Evolutionary conservation across 2,329 filamentous ascomycete genomes (phyloP).

Genomic region (Cadophora gregata): DNA sequence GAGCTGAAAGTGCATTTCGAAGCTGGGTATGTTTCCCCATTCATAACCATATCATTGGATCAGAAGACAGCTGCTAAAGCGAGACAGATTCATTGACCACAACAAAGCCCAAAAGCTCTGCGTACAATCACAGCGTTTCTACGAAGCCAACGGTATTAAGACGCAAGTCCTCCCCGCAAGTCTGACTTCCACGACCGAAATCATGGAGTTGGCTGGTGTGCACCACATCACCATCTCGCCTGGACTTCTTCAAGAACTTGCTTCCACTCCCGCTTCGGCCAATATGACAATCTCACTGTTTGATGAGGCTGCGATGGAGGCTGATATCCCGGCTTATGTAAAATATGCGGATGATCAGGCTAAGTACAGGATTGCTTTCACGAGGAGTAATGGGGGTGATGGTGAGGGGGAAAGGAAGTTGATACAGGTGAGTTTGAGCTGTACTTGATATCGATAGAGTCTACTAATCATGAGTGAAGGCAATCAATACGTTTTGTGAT

Average conservation of each 20-base stretch:
- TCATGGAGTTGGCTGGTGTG: constrained; percentile 62
- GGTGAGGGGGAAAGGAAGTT: constrained; percentile 60
- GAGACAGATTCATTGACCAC: constrained; percentile 53
- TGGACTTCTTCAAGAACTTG: constrained; percentile 48
- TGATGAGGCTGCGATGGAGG: constrained; percentile 21
- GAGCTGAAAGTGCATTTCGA: constrained; percentile 68
- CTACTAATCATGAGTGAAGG: constrained; percentile 44
- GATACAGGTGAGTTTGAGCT: constrained; percentile 44
- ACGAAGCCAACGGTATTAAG: constrained; percentile 47
- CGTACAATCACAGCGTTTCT: constrained; percentile 60
- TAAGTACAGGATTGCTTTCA: constrained; percentile 58
- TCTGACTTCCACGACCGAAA: constrained; percentile 61
- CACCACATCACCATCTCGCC: constrained; percentile 66
- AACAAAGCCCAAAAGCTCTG: constrained; percentile 48
- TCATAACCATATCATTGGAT: not conserved
- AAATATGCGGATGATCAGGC: constrained; percentile 50
- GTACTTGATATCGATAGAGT: not conserved
- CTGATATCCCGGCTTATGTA: not conserved
- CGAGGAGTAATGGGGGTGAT: constrained; percentile 52
- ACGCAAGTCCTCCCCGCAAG: constrained; percentile 63
- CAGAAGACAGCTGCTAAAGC: not conserved
- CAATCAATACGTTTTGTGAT: constrained; percentile 63
- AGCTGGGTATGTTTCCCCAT: constrained; percentile 46
- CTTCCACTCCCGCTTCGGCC: constrained; percentile 21
- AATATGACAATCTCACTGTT: constrained; percentile 31